These are phyloP conservation scores for Choricystis sp. DNA, from an alignment of 139 green algal genomes.

Conservation along the genomic window DNA sequence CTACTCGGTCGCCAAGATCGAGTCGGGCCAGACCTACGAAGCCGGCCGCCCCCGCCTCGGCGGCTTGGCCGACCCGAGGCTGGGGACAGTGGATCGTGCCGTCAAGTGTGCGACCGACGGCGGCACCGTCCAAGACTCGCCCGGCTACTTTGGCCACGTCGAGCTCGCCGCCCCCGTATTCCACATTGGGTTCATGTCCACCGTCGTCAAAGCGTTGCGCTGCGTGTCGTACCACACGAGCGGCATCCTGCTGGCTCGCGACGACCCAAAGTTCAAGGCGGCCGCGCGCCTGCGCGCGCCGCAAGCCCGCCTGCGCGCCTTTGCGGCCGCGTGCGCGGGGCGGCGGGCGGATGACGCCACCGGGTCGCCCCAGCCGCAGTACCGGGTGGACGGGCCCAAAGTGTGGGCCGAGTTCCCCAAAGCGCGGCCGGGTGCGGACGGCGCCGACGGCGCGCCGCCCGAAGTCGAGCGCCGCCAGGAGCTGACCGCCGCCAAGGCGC, in stretches of 20 bases:
- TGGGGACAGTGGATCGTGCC: constrained; percentile 87
- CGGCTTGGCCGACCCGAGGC: constrained; percentile 74
- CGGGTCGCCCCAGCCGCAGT: constrained; percentile 68
- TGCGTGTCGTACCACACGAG: constrained; percentile 88
- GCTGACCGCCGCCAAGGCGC: constrained; percentile 55
- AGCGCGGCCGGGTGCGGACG: constrained; percentile 15
- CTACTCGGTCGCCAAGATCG: constrained; percentile 80
- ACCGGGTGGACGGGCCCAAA: constrained; percentile 56
- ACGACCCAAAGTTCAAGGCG: constrained; percentile 49
- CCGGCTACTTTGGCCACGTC: constrained; percentile 96
- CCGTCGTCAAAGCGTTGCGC: constrained; percentile 77
- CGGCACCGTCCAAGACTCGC: constrained; percentile 59
- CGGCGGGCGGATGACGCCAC: constrained; percentile 31
- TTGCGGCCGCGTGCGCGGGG: constrained; percentile 35
- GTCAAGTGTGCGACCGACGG: constrained; percentile 67
- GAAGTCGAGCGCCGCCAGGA: constrained; percentile 62
- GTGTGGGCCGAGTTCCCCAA: constrained; percentile 81
- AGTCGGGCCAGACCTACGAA: constrained; percentile 72
- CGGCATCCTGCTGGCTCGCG: constrained; percentile 67
- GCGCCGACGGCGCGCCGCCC: constrained; percentile 38
- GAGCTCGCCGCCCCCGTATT: constrained; percentile 91
- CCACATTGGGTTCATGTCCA: constrained; percentile 91
- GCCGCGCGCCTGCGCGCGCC: constrained; percentile 45
- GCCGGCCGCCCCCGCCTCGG: constrained; percentile 68
- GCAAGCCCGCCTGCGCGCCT: constrained; percentile 47